Evolutionary conservation across 2,329 filamentous ascomycete genomes (phyloP), one percentile per base, ranked within the genome.

Genomic region (Cladophialophora carrionii): DNA sequence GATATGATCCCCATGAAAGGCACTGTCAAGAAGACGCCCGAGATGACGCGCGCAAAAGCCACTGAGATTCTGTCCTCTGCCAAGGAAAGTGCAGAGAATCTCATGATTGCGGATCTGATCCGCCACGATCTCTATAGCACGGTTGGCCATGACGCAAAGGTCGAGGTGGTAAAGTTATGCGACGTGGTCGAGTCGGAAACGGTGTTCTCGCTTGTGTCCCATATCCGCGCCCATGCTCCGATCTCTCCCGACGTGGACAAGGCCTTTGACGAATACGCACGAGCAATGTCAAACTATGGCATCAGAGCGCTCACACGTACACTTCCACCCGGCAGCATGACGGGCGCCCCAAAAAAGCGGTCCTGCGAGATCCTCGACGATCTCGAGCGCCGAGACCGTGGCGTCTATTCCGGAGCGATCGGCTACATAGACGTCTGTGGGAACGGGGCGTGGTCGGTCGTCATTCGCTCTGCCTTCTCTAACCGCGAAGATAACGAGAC

Each of bases 61-160:
- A 87, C 88, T 66, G 79, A 80, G 31, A 85, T 96, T 46, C 84
- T 97, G 14, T 86, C 89, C 63, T 85, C 91, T 0, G 89, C 90
- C 24, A 98, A 98, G 76, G 95, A 98, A 76, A 88, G 91, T 72
- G 94, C 94, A 0, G 94, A 98, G 80, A 98, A 98, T 74, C 84
- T 98, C 26, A 98, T 98, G 95, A 97, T 98, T 72, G 93, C 96
- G 2, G 94, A 98, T 76, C 83, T 98, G 0, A 95, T 97, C n/a
- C 86, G 94, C 0, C 94, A 98, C 74, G 94, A 98, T 76, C 81
- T 98, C 12, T 90, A 96, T 76, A 67, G 61, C 34, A 64, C 68
- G 10, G 62, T 72, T 12, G 64, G 66, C 37, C 64, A 67, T 14
- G 57, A 66, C 29, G 66, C 64, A 9, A 43, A 63, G 8, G 92